These are phyloP conservation scores for Aspergillus puulaauensis DNA, from an alignment of 2,329 filamentous ascomycete genomes.

Conservation along the genomic window DNA sequence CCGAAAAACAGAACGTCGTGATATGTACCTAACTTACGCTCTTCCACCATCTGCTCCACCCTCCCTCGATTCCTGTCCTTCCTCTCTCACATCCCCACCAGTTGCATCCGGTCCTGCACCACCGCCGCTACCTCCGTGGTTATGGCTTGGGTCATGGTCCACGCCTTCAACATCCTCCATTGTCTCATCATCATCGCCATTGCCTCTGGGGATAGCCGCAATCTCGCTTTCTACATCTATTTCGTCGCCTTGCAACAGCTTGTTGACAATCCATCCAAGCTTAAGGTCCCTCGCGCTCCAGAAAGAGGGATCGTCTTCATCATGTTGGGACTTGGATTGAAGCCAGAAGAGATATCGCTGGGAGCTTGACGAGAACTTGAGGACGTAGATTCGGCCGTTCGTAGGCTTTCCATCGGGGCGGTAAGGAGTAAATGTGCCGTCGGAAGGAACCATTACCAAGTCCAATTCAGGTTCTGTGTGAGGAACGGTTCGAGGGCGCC, in stretches of 20 bases:
- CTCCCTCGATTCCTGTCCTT: conserved; percentile 83
- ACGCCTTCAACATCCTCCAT: conserved; percentile 74
- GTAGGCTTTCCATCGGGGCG: conserved; percentile 63
- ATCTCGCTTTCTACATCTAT: conserved; percentile 76
- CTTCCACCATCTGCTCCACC: conserved; percentile 94
- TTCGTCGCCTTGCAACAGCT: conserved; percentile 82
- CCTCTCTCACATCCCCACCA: conserved; percentile 85
- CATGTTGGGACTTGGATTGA: conserved; percentile 81
- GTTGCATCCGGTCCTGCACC: conserved; percentile 85
- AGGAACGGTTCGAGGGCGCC: conserved; percentile 75
- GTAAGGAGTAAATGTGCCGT: conserved; percentile 85
- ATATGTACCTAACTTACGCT: conserved; percentile 99
- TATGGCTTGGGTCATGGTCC: conserved; percentile 58
- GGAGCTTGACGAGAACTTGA: conserved; percentile 92
- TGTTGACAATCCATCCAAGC: conserved; percentile 83
- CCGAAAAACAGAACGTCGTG: conserved; percentile 29
- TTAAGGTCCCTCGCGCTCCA: conserved; percentile 84
- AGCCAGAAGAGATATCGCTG: conserved; percentile 94
- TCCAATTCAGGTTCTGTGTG: conserved; percentile 77
- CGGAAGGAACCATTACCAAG: conserved; percentile 87
- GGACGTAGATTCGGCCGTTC: conserved; percentile 85
- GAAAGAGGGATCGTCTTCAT: conserved; percentile 68
- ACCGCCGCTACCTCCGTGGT: conserved; percentile 64
- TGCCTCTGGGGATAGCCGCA: conserved; percentile 56
- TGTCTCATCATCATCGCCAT: conserved; percentile 68